Conservation (phyloP, 345 rosid genomes). For the Gossypium thurberi region DNA sequence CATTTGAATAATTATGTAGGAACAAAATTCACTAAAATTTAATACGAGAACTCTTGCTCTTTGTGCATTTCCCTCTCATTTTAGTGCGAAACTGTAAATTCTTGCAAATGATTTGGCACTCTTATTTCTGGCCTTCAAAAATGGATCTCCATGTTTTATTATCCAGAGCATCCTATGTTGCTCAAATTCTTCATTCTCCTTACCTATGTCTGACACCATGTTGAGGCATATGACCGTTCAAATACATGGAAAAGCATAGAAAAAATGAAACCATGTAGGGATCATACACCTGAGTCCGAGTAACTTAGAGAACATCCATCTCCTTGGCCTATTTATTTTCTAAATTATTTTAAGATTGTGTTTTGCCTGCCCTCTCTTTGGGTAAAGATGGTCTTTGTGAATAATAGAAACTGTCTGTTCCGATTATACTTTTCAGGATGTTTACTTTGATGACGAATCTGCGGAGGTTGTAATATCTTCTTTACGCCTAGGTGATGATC, state of each 20-base stretch:
- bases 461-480: constrained; percentile 96
- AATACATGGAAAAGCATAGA: neutral
- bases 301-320: neutral
- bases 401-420: constrained; percentile 22
- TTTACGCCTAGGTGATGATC: constrained; percentile 82
- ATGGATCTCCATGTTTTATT: neutral
- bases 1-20: neutral
- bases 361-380: neutral
- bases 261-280: neutral
- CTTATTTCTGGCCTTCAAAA: neutral
- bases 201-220: neutral
- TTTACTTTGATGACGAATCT: constrained; percentile 96
- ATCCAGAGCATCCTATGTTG: neutral
- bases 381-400: constrained; percentile 1
- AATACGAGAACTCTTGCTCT: neutral
- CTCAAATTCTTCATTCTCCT: neutral
- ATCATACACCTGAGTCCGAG: neutral
- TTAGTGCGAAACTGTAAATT: neutral
- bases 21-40: neutral
- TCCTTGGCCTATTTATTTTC: neutral
- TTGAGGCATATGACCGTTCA: neutral
- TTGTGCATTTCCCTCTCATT: neutral
- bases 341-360: neutral
- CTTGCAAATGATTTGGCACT: neutral
- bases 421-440: constrained; percentile 53